Percentiles rank a stretch among this genome's conserved stretches.
These are phyloP conservation scores for Euphorbia corollata DNA, from an alignment of 441 rosid genomes.

Conservation along the genomic window DNA sequence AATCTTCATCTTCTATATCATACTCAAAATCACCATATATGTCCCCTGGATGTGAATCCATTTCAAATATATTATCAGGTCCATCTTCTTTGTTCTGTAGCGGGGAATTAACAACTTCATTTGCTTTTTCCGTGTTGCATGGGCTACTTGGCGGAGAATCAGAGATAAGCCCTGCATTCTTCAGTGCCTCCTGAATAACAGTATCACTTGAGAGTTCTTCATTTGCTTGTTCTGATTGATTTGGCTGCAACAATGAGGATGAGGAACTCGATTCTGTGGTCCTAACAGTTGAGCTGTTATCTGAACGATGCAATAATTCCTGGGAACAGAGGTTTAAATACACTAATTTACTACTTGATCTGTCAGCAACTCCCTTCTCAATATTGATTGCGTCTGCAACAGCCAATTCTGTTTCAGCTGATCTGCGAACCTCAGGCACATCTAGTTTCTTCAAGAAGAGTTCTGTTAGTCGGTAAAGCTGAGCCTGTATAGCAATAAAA, in stretches of 20 bases:
- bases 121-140: conserved; percentile 26
- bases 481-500: conserved; percentile 43
- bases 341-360: conserved; percentile 79
- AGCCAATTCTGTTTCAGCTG: conserved; percentile 90
- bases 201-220: conserved; percentile 39
- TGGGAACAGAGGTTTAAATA: conserved; percentile 93
- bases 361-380: conserved; percentile 75
- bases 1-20: conserved; percentile 77
- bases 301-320: conserved; percentile 57
- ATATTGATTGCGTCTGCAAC: conserved; percentile 96
- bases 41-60: conserved; percentile 58
- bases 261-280: conserved; percentile 36
- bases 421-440: conserved; percentile 56
- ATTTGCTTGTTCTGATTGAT: conserved; percentile 30
- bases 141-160: conserved; percentile 97
- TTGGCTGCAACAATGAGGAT: conserved; percentile 22
- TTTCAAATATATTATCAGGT: conserved; percentile 59
- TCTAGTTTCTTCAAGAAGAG: conserved; percentile 71
- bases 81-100: conserved; percentile 36
- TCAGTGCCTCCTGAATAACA: conserved; percentile 53
- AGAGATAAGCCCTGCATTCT: conserved; percentile 80
- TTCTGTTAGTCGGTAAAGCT: conserved; percentile 81
- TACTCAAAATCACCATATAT: conserved; percentile 88
- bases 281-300: conserved; percentile 27
- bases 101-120: conserved; percentile 30